A percentile compares a stretch with the other conserved stretches of the same genome.
Evolutionary conservation across 2,329 filamentous ascomycete species (phyloP).

Genomic region (Westerdykella ornata): DNA sequence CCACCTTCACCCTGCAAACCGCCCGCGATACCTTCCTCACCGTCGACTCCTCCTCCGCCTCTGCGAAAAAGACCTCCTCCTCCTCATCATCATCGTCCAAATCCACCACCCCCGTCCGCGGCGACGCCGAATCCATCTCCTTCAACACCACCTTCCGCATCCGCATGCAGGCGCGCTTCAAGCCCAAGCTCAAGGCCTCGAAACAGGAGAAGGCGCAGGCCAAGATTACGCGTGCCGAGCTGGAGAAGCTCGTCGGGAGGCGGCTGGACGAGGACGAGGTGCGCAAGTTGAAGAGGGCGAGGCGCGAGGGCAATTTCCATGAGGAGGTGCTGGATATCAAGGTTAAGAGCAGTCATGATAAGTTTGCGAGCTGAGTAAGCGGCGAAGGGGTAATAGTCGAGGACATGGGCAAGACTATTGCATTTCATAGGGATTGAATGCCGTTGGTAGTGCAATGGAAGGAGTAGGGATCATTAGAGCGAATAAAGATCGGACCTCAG

Average conservation of each 20-base stretch:
- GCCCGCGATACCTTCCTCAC: conserved; percentile 64
- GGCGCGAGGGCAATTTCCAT: conserved; percentile 82
- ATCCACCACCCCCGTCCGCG: conserved; percentile 57
- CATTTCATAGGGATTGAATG: no score
- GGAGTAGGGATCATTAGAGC: no score
- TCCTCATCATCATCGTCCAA: conserved; percentile 8
- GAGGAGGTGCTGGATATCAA: conserved; percentile 80
- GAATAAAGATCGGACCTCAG: no score
- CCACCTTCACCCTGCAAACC: conserved; percentile 69
- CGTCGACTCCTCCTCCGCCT: conserved; percentile 39
- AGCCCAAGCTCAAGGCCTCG: conserved; percentile 68
- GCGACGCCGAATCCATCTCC: conserved; percentile 61
- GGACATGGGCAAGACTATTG: no score
- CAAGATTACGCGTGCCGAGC: conserved; percentile 77
- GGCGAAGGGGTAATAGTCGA: no score
- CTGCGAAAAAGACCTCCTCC: no score
- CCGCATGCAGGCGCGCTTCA: conserved; percentile 93
- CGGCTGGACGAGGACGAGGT: conserved; percentile 80
- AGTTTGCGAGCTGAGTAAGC: conserved; percentile 22
- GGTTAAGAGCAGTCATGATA: conserved; percentile 70
- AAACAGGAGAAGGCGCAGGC: conserved; percentile 79
- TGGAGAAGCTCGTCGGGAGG: conserved; percentile 74
- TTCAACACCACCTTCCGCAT: conserved; percentile 70
- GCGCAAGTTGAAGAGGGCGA: conserved; percentile 70
- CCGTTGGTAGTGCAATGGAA: no score